Evolutionary conservation across 768 basidiomycete genomes (phyloP), one percentile per base, ranked within the genome.

Genomic region (Gymnopilus junonius): DNA sequence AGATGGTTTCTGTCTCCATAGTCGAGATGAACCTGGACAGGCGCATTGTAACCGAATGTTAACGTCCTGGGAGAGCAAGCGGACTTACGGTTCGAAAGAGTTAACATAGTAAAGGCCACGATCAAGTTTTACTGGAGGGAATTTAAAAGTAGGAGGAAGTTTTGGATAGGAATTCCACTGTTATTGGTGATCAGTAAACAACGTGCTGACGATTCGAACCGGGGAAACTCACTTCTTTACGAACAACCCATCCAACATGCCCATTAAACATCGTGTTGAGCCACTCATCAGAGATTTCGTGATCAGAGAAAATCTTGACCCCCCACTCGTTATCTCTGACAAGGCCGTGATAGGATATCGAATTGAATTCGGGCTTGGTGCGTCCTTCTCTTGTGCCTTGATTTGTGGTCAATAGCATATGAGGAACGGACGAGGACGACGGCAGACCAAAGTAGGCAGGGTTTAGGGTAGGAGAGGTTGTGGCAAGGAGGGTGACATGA

Each of bases 1-100:
- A 83, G 32, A 97, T 74, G 0, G 93, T 94, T 76, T 95, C 89
- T 0, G 95, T 96, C 75, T 98, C 96, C 96, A 98, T 97, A 6
- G 94, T 94, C 14, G 89, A 92, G 48, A 95, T 91, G 68, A 94
- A 86, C 32, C 92, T 92, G 63, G 10, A 65, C 45, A 63, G 4
- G 8, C 31, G 25, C 27, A 20, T 11, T 21, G 21, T 61, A 32
- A n/a, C n/a, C n/a, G n/a, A 65, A 20, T 29, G 46, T 58, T 40
- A 39, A 34, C 53, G 65, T 27, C 39, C 54, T 53, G 32, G 59
- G 46, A 63, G 39, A 46, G 21, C 42, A 17, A 57, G 14, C 48
- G 57, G 12, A 85, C 89, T 70, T 77, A 92, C 87, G 94, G 89
- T 78, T 99, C 97, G 65, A 97, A 92, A 1, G 92, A 87, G 67